Evolutionary conservation across 129 eudicot genomes (phyloP), one percentile per base, ranked within the genome.

Genomic region (Deinandra increscens): DNA sequence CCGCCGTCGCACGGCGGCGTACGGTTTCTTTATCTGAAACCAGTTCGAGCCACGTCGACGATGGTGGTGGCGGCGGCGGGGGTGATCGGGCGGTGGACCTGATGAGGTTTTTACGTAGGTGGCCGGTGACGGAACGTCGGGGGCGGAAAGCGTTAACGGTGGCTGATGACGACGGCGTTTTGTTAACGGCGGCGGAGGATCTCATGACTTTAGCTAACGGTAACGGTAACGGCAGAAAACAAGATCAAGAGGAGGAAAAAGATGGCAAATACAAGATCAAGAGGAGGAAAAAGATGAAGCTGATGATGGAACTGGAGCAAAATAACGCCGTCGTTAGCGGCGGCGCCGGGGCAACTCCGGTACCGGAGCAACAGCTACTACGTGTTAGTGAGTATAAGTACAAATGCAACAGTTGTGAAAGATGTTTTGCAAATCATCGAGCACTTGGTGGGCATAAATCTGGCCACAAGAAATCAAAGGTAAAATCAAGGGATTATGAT

Each of bases 361-460:
- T 22, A 23, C 43, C 3, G 11, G 19, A 23, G 0, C 69, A 71
- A 19, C 14, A 18, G n/a, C 20, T 5, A 46, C 19, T 2, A 55
- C 15, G 0, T 42, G 22, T n/a, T 18, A 4, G 1, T 18, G 56
- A 49, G 15, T 81, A 78, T 50, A 84, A 84, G 59, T 84, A 77
- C 79, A 82, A 65, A 63, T 87, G 95, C 70, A 77, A 23, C 63
- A 80, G 79, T 15, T 87, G 95, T 71, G 53, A 72, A 31, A 87
- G 72, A 75, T 45, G 81, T 49, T 87, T 87, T 64, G n/a, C 82
- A 4, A 77, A 60, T 23, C 84, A 74, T 64, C 95, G 82, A 60
- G 95, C 90, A 56, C 51, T 87, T 31, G 95, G 95, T 59, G 90
- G 95, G 6, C 95, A 87, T 29, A 84, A 66, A 69, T 78, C 90